Evolutionary conservation across 1,139 yeast genomes (phyloP), one percentile per base, ranked within the genome.

Genomic region (Pneumocystis oryctolagi): DNA sequence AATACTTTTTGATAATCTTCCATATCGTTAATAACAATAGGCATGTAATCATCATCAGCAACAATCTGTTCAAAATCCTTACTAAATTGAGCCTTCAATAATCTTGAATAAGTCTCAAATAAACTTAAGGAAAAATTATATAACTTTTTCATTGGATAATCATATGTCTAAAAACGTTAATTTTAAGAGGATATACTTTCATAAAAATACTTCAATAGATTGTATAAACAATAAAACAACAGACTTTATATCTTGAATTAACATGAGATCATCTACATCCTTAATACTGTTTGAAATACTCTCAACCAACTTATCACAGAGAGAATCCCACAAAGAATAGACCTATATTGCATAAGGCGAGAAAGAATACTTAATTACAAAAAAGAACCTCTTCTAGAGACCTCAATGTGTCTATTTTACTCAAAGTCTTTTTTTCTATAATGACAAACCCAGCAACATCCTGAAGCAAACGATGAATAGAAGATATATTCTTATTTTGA

Each of bases 1-100:
- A 84, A 78, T 61, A 85, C 82, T 70, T 80, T 82, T 28, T 83
- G 84, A 72, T 84, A 88, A 62, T 85, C 81, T 20, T 78, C 76
- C 62, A 76, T 73, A 62, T 82, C 83, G 65, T 83, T 80, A 40
- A 89, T 84, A 0, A 81, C 80, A 75, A 89, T 80, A 9, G 97
- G 96, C 88, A 87, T 88, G 69, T 89, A 88, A 70, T 88, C 95
- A 72, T 90, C 97, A 31, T 85, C 84, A 66, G 83, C 82, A 59
- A 89, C 81, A 8, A 85, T 77, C 18, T 79, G 79, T 59, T 78
- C 74, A 73, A 89, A 90, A 63, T 84, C 85, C 34, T 73, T 73
- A 58, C 82, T 78, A 73, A 89, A 89, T 30, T 80, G 79, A 66
- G 76, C 76, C 25, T 82, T 79, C 53, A 84, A 74, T 37, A 80